Percentiles rank a stretch among this genome's conserved stretches.
These are phyloP conservation scores for Albugo candida DNA, from an alignment of 352 stramenopile species.

Conservation along the genomic window DNA sequence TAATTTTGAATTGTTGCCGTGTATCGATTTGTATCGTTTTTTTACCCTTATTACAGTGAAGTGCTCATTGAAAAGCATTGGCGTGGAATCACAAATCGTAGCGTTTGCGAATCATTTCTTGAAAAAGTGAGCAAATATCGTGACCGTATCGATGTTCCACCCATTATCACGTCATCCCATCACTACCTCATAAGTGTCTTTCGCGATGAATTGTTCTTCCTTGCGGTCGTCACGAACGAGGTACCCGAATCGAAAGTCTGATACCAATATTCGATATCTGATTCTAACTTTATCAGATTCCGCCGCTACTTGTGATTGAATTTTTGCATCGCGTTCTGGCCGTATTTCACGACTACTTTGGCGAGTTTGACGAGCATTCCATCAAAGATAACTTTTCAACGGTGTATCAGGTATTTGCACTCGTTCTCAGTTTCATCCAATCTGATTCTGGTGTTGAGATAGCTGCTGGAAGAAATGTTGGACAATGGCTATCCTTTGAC, in stretches of 20 bases:
- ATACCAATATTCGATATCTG: conserved; percentile 4
- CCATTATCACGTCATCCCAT: conserved; percentile 75
- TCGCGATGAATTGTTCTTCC: conserved; percentile 87
- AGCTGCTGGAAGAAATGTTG: conserved; percentile 92
- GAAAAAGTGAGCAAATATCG: conserved; percentile 88
- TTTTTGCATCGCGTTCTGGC: conserved; percentile 93
- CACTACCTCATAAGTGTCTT: conserved; percentile 87
- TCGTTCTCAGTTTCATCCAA: neutral
- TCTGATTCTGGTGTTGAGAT: conserved; percentile 1
- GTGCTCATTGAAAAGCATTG: conserved; percentile 98
- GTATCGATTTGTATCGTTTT: conserved; percentile 1
- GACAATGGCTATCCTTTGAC: conserved; percentile 95
- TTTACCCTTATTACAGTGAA: conserved; percentile 37
- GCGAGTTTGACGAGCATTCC: conserved; percentile 86
- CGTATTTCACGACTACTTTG: conserved; percentile 95
- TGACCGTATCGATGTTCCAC: conserved; percentile 68
- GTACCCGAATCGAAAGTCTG: conserved; percentile 14
- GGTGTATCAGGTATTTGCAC: conserved; percentile 73
- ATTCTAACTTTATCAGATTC: conserved; percentile 21
- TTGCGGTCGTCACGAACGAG: conserved; percentile 89
- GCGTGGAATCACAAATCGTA: conserved; percentile 85
- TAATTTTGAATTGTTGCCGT: neutral
- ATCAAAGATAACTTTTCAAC: conserved; percentile 98
- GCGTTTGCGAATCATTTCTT: conserved; percentile 97
- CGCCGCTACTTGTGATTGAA: conserved; percentile 85